Percentiles rank a stretch among this genome's conserved stretches.
Evolutionary conservation across 345 rosid species (phyloP).

Genomic region (Melastoma malabathricum): DNA sequence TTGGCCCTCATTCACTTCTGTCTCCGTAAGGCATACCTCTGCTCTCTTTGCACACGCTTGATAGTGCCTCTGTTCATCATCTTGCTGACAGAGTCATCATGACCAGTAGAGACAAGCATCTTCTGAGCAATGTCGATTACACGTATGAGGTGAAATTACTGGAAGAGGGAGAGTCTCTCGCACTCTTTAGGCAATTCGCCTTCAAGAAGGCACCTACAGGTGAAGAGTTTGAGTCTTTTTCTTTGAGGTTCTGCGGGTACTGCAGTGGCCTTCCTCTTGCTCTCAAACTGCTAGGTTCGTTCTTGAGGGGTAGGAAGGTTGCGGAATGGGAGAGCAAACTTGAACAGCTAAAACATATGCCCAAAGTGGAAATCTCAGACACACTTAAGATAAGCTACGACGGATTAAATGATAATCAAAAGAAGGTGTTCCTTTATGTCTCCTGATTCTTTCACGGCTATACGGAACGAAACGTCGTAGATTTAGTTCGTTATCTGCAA

Average conservation of each 20-base stretch:
- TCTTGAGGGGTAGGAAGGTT: neutral
- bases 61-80: no score
- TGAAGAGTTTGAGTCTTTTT: neutral
- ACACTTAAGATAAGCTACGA: conserved; percentile 7
- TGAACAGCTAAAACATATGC: neutral
- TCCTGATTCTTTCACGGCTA: conserved; percentile 7
- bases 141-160: neutral
- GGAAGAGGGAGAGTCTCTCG: neutral
- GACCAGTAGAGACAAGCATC: conserved; percentile 5
- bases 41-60: no score
- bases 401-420: neutral
- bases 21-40: no score
- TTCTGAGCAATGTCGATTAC: neutral
- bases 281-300: conserved; percentile 7
- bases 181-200: conserved; percentile 6
- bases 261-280: conserved; percentile 9
- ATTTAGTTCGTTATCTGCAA: neutral
- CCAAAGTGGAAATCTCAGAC: neutral
- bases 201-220: neutral
- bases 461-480: neutral
- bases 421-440: conserved; percentile 11
- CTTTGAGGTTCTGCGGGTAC: no score
- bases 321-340: conserved; percentile 1
- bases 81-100: no score
- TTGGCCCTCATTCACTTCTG: no score